Evolutionary conservation across 1,284 basidiomycete genomes (phyloP).

Genomic region (Caloboletus firmus): DNA sequence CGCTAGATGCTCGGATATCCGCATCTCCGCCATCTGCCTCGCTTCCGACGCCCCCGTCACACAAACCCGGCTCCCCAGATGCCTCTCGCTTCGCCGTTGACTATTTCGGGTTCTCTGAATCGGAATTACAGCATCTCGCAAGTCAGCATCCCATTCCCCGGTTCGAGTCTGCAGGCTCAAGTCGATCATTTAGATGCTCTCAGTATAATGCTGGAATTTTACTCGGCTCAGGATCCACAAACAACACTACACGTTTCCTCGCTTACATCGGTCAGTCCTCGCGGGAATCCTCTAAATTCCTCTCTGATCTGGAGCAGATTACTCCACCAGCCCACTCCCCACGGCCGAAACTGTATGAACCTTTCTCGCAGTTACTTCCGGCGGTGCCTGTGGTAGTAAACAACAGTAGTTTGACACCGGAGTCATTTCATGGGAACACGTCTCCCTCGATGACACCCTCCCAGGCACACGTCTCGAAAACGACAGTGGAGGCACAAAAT

Average conservation of each 20-base stretch:
- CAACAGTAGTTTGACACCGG: constrained; percentile 52
- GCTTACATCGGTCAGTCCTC: constrained; percentile 49
- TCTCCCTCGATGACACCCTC: constrained; percentile 45
- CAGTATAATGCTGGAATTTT: constrained; percentile 70
- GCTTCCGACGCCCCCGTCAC: constrained; percentile 71
- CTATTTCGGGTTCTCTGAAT: constrained; percentile 60
- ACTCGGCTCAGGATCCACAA: constrained; percentile 57
- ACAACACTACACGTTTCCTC: constrained; percentile 48
- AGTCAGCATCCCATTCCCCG: constrained; percentile 43
- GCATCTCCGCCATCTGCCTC: constrained; percentile 60
- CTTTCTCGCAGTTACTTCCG: constrained; percentile 33
- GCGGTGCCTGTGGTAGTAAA: constrained; percentile 30
- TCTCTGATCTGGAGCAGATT: constrained; percentile 22
- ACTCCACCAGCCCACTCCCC: constrained; percentile 27
- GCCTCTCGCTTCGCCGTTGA: constrained; percentile 65
- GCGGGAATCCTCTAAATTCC: constrained; percentile 2
- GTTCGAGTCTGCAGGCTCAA: constrained; percentile 12
- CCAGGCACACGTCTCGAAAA: constrained; percentile 19
- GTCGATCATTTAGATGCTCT: constrained; percentile 52
- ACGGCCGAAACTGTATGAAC: constrained; percentile 31
- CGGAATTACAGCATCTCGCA: constrained; percentile 56
- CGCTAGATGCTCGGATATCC: constrained; percentile 69
- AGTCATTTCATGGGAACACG: constrained; percentile 55
- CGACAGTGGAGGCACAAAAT: constrained; percentile 13
- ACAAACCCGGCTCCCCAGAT: constrained; percentile 70